These are phyloP conservation scores for Colletotrichum euphorbiae DNA, from an alignment of 2,329 filamentous ascomycete species.

Conservation along the genomic window DNA sequence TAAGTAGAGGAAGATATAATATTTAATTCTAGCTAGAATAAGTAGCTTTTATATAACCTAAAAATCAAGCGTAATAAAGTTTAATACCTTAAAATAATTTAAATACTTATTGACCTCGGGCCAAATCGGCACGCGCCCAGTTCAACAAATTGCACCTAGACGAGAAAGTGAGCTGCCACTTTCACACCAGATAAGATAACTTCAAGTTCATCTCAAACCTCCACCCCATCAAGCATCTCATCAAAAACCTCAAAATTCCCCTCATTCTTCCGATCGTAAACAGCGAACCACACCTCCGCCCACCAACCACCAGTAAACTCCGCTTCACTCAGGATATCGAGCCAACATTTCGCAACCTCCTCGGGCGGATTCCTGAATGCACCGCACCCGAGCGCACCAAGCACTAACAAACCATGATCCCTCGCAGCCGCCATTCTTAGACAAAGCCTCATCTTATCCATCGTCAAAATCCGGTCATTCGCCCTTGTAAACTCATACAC, in stretches of 20 bases:
- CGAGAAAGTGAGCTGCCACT: too few species aligned
- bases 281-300: slow-evolving; percentile 72
- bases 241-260: slow-evolving; percentile 65
- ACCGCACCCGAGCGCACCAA: slow-evolving; percentile 78
- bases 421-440: slow-evolving; percentile 69
- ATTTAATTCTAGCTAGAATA: too few species aligned
- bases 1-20: too few species aligned
- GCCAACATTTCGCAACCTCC: slow-evolving; percentile 73
- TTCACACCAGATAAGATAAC: too few species aligned
- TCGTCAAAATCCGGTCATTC: slow-evolving; percentile 64
- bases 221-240: slow-evolving; percentile 52
- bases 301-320: slow-evolving; percentile 76
- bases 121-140: too few species aligned
- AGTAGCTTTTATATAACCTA: too few species aligned
- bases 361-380: slow-evolving; percentile 71
- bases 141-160: too few species aligned
- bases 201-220: slow-evolving; percentile 42
- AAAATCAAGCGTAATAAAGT: too few species aligned
- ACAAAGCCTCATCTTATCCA: slow-evolving; percentile 71
- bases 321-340: slow-evolving; percentile 67
- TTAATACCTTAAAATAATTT: too few species aligned
- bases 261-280: slow-evolving; percentile 59
- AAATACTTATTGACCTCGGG: too few species aligned
- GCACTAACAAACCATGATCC: slow-evolving; percentile 68
- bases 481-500: slow-evolving; percentile 53